A percentile compares a stretch with the other conserved stretches of the same genome.
Evolutionary conservation across 73 alveolate genomes (phyloP).

Genomic region (Paramecium bursaria): DNA sequence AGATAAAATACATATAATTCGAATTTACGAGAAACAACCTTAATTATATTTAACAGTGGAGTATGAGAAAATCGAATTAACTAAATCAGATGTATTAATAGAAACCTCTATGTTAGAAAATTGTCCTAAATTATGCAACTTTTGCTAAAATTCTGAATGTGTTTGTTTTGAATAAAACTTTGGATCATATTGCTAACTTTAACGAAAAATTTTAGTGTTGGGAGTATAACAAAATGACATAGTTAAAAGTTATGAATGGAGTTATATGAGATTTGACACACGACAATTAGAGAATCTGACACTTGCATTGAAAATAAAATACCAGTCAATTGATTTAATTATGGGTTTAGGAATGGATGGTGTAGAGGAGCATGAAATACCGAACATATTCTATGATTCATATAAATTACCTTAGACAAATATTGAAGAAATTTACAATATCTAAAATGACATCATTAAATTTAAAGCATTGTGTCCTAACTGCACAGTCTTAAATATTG

Average conservation of each 20-base stretch:
- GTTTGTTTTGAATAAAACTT: slow-evolving; percentile 1
- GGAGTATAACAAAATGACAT: neutral
- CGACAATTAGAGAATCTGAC: slow-evolving; percentile 2
- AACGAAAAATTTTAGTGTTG: slow-evolving; percentile 1
- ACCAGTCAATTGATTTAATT: slow-evolving; percentile 16
- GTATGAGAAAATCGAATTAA: no score
- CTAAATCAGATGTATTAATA: no score
- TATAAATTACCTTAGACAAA: slow-evolving; percentile 15
- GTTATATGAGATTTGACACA: slow-evolving; percentile 13
- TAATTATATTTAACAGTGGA: no score
- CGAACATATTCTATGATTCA: slow-evolving; percentile 40
- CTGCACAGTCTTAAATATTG: slow-evolving; percentile 29
- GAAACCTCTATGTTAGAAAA: no score
- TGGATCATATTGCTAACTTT: slow-evolving; percentile 45
- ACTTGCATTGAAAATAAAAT: neutral
- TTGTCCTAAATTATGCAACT: neutral
- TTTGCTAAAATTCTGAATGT: neutral
- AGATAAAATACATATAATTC: no score
- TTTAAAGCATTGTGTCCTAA: slow-evolving; percentile 9
- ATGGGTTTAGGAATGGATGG: slow-evolving; percentile 61
- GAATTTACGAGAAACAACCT: no score
- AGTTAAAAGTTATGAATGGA: slow-evolving; percentile 32
- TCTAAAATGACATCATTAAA: neutral
- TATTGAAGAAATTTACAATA: neutral
- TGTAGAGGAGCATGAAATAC: slow-evolving; percentile 29